Evolutionary conservation across 805 yeast species (phyloP), one percentile per base, ranked within the genome.

Genomic region (Candida cerambycidarum): DNA sequence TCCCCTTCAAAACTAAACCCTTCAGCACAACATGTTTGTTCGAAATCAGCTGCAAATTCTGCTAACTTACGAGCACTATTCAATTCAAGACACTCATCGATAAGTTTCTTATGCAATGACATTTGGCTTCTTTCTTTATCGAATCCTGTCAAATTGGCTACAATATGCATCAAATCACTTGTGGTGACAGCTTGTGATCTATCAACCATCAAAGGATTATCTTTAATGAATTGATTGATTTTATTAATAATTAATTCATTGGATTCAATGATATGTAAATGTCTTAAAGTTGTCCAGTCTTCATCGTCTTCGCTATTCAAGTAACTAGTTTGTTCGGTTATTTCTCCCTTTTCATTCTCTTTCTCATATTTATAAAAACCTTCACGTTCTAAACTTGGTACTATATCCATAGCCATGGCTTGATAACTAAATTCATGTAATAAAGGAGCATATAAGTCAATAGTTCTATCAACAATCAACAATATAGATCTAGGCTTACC

Each of bases 351-450:
- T 58, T 79, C 88, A 56, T 69, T 79, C 54, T 78, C 85, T 6
- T 78, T 73, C 34, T 66, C 58, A 55, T 82, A 86, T 24, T 57
- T 66, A 58, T 78, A 83, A 12, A 50, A 51, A 21, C 70, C 68
- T 67, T 41, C 68, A 61, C 61, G 63, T 66, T 53, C 76, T 48
- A 71, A 62, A 32, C 64, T 56, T 23, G 65, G 67, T 1, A 75
- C 73, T 19, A 84, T 63, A 61, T 92, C 99, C 67, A 84, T 83
- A 14, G 90, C 85, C 86, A 90, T 82, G 4, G 97, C 90, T 63
- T 92, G 95, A 62, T 90, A 93, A 17, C 84, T 79, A 62, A 90
- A 88, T 59, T 89, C 96, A 61, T 93, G 98, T 42, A 90, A 63
- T 36, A 93, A 59, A 0, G 97, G 96, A 5, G 93, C 85, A 54